Evolutionary conservation across 2,329 filamentous ascomycete species (phyloP).

Genomic region (Fusarium sp.): DNA sequence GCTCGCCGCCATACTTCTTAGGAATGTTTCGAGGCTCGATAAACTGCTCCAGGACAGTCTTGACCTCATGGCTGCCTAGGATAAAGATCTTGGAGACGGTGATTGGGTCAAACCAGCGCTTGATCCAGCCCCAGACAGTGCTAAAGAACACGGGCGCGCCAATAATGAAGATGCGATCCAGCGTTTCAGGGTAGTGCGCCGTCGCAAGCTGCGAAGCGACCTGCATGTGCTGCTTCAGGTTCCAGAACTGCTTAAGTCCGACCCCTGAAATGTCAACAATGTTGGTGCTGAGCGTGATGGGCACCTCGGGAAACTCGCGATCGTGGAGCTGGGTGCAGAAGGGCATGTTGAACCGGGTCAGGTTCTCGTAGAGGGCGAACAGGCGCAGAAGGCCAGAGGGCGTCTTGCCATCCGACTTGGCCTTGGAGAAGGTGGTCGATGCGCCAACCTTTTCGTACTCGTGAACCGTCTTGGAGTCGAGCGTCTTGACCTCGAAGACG

Average conservation of each 20-base stretch:
- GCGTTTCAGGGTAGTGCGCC: constrained; percentile 94
- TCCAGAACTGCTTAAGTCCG: constrained; percentile 95
- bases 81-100: constrained; percentile 98
- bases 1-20: constrained; percentile 88
- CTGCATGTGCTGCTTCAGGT: constrained; percentile 94
- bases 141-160: constrained; percentile 93
- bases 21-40: constrained; percentile 89
- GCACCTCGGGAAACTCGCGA: constrained; percentile 82
- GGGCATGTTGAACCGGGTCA: constrained; percentile 89
- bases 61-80: constrained; percentile 80
- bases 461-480: constrained; percentile 86
- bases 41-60: constrained; percentile 83
- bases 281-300: constrained; percentile 93
- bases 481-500: constrained; percentile 87
- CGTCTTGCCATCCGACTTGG: constrained; percentile 76
- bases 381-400: constrained; percentile 85
- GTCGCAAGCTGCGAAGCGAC: constrained; percentile 90
- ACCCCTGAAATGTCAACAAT: constrained; percentile 94
- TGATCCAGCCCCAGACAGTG: constrained; percentile 95
- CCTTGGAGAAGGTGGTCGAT: constrained; percentile 71
- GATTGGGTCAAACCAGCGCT: constrained; percentile 94
- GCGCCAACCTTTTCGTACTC: constrained; percentile 80
- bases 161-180: constrained; percentile 80
- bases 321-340: constrained; percentile 83
- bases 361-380: constrained; percentile 94